These are phyloP conservation scores for Phaffia australis DNA, from an alignment of 768 basidiomycete species.

Conservation along the genomic window DNA sequence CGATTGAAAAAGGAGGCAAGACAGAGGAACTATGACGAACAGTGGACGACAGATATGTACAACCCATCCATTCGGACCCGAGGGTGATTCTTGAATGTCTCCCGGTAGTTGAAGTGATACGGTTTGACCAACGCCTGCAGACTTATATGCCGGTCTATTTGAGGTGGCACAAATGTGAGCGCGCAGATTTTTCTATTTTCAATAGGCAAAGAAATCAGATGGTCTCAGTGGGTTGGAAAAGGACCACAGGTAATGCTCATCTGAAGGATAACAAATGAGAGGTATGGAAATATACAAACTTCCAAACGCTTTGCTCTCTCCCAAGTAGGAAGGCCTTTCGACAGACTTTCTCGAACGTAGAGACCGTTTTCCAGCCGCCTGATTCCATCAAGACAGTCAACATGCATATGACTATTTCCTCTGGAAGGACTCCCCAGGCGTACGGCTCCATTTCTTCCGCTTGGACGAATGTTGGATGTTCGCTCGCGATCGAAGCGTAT, in stretches of 20 bases:
- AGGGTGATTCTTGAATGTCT: conserved; percentile 14
- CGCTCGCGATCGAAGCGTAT: conserved; percentile 5
- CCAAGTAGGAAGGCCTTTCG: conserved; percentile 20
- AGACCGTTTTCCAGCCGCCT: conserved; percentile 8
- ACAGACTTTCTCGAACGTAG: conserved; percentile 6
- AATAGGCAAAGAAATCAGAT: not conserved
- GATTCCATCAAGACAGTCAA: conserved; percentile 1
- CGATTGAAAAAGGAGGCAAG: not conserved
- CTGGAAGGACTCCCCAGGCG: not conserved
- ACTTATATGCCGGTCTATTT: not conserved
- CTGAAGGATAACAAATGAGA: not conserved
- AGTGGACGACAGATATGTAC: conserved; percentile 21
- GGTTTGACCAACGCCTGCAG: not conserved
- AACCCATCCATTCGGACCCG: conserved; percentile 20
- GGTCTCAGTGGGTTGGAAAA: too few relatives aligned
- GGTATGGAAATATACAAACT: conserved; percentile 3
- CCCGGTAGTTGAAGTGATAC: conserved; percentile 8
- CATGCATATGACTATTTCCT: conserved; percentile 13
- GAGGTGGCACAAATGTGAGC: conserved; percentile 18
- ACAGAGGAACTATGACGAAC: not conserved
- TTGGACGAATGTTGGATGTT: not conserved
- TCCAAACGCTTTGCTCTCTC: conserved; percentile 18
- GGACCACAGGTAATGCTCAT: too few relatives aligned
- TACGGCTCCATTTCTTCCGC: conserved; percentile 5
- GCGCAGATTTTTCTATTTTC: conserved; percentile 9